Evolutionary conservation across 2,329 filamentous ascomycete genomes (phyloP).

Genomic region (Immersiporthe knoxdaviesiana): DNA sequence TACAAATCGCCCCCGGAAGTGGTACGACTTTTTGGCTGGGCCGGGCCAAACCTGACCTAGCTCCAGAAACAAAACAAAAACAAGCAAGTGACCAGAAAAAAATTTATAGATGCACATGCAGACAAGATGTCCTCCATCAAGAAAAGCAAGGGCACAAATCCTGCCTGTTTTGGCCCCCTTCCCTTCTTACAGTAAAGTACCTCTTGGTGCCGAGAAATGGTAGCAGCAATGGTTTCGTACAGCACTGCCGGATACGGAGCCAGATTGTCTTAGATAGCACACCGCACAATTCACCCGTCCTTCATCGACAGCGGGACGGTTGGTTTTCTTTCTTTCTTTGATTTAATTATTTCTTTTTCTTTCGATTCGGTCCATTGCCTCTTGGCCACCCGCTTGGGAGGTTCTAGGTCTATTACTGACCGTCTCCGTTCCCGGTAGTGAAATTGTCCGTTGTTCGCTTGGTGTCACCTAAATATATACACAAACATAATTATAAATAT

Average conservation of each 20-base stretch:
- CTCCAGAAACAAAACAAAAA: neutral
- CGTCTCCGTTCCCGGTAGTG: neutral
- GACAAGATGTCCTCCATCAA: neutral
- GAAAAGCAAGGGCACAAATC: neutral
- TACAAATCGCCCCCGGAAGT: neutral
- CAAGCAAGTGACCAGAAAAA: neutral
- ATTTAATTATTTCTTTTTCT: neutral
- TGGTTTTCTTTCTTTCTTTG: neutral
- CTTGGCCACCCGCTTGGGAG: too few relatives aligned
- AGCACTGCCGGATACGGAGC: neutral
- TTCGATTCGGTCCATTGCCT: neutral
- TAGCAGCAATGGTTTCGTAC: neutral
- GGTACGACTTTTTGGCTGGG: slow-evolving; percentile 1
- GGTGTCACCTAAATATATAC: slow-evolving; percentile 2
- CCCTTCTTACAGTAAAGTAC: neutral
- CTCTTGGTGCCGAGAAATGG: neutral
- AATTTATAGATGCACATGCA: neutral
- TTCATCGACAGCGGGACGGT: too few relatives aligned
- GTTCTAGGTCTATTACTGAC: too few relatives aligned
- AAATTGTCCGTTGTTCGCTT: neutral
- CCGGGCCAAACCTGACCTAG: slow-evolving; percentile 14
- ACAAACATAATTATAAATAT: neutral
- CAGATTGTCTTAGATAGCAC: neutral
- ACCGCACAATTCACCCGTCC: neutral
- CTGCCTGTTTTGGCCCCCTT: neutral